A percentile compares a stretch with the other conserved stretches of the same genome.
Evolutionary conservation across 2,329 filamentous ascomycete genomes (phyloP).

Genomic region (Exophiala phaeomuriformis): DNA sequence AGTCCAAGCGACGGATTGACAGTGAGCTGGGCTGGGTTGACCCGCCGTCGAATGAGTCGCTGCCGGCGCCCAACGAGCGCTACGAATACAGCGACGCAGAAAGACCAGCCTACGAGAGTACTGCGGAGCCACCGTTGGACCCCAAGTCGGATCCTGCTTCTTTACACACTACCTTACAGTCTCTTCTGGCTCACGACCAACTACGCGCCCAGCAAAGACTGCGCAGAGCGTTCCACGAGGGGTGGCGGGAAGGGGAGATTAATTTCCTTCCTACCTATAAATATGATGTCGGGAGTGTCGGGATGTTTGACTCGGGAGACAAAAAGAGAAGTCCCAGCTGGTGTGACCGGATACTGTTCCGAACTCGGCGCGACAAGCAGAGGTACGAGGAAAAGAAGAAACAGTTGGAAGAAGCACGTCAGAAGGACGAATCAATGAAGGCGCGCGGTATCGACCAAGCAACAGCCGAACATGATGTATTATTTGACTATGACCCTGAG

Average conservation of each 20-base stretch:
- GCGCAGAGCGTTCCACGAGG: constrained; percentile 78
- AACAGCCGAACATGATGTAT: constrained; percentile 68
- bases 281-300: constrained; percentile 90
- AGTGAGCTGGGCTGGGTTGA: constrained; percentile 25
- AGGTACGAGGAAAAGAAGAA: constrained; percentile 56
- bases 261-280: constrained; percentile 93
- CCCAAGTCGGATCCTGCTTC: constrained; percentile 73
- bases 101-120: constrained; percentile 46
- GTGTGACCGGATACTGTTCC: constrained; percentile 90
- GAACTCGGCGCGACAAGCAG: constrained; percentile 64
- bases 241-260: constrained; percentile 84
- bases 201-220: constrained; percentile 64
- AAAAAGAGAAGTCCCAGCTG: constrained; percentile 89
- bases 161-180: constrained; percentile 79
- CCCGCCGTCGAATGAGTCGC: constrained; percentile 12
- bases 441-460: constrained; percentile 66
- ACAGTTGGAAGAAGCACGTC: constrained; percentile 60
- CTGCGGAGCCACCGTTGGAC: constrained; percentile 54
- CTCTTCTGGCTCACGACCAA: constrained; percentile 84
- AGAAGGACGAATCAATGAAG: constrained; percentile 78
- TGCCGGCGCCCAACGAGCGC: constrained; percentile 2
- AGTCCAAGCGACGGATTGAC: constrained; percentile 28
- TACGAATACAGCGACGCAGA: constrained; percentile 29
- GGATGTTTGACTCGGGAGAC: constrained; percentile 89
- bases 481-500: constrained; percentile 87